Evolutionary conservation across 768 basidiomycete genomes (phyloP), one percentile per base, ranked within the genome.

Genomic region (Podaxis rugospora): DNA sequence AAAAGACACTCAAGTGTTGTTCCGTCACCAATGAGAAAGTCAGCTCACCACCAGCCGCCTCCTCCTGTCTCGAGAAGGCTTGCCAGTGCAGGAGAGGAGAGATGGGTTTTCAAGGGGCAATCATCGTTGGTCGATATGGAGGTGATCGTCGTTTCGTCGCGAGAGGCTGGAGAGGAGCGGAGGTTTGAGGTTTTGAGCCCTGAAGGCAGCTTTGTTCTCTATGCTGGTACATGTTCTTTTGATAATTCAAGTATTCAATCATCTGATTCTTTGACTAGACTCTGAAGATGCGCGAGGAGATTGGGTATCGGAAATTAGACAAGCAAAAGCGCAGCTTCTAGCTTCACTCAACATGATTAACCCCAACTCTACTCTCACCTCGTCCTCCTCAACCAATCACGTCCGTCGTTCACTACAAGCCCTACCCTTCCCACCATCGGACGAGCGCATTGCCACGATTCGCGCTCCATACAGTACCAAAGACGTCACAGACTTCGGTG

Each of bases 331-430:
- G 2, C 80, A 87, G 44, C 75, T 87, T n/a, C 79, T 93, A n/a
- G 76, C 81, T 21, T 84, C 87, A 0, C 76, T 93, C 28, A 89
- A 88, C 63, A 72, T 84, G 58, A 89, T 83, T 35, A 83, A 89
- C 66, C 89, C 90, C 4, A 85, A 93, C 69, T 91, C 91, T 6
- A 93, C 92, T 0, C 78, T 93, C 25, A 91, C 90, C 0, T 88
- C 89, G 0, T 92, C 90, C 0, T 72, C 86, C 1, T 89, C 89
- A 0, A 92, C 85, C 1, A 81, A 86, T 39, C 92, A 93, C 67
- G 77, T 93, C 14, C 83, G 92, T 40, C 83, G 85, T 3, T 83
- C 83, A 0, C 72, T 94, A 10, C 88, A 89, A 66, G 92, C 92
- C 1, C 71, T 90, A 36, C 89, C 89, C 0, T 86, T 89, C 67